Percentiles rank a stretch among this genome's conserved stretches.
These are phyloP conservation scores for Cladosporium oxysporum DNA, from an alignment of 2,329 filamentous ascomycete genomes.

Conservation along the genomic window DNA sequence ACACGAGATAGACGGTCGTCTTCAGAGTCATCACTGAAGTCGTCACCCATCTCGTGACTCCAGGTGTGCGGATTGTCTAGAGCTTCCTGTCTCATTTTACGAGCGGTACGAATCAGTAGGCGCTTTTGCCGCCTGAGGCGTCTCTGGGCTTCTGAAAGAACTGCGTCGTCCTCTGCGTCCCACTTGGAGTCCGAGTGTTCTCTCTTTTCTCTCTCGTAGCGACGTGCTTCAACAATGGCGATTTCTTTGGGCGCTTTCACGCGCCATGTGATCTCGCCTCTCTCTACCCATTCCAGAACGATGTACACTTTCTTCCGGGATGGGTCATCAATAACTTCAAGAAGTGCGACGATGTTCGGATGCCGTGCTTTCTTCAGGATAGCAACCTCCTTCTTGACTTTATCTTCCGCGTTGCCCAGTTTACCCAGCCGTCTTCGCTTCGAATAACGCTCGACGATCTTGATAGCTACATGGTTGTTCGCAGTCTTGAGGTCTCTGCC, in stretches of 20 bases:
- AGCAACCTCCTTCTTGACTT: constrained; percentile 93
- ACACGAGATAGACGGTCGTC: constrained; percentile 40
- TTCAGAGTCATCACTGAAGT: constrained; percentile 41
- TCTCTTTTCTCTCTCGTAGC: constrained; percentile 71
- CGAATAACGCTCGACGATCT: constrained; percentile 95
- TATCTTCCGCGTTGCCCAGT: constrained; percentile 69
- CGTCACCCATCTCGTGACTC: constrained; percentile 75
- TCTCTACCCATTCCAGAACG: constrained; percentile 90
- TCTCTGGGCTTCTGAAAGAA: constrained; percentile 50
- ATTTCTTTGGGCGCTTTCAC: constrained; percentile 84
- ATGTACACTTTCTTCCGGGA: constrained; percentile 98
- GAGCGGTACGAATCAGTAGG: constrained; percentile 7
- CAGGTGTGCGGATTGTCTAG: constrained; percentile 63
- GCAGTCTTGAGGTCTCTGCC: constrained; percentile 73
- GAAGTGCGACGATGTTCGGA: constrained; percentile 90
- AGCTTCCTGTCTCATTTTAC: constrained; percentile 33
- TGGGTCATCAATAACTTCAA: constrained; percentile 97
- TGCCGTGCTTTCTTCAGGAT: constrained; percentile 98
- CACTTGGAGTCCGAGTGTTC: constrained; percentile 47
- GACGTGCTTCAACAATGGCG: constrained; percentile 76
- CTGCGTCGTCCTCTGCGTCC: constrained; percentile 46
- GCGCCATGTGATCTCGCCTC: constrained; percentile 92
- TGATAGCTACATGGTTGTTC: constrained; percentile 85
- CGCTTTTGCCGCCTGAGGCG: constrained; percentile 56
- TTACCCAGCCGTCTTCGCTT: constrained; percentile 88